Evolutionary conservation across 768 basidiomycete species (phyloP), one percentile per base, ranked within the genome.

Genomic region (Kwoniella dendrophila): DNA sequence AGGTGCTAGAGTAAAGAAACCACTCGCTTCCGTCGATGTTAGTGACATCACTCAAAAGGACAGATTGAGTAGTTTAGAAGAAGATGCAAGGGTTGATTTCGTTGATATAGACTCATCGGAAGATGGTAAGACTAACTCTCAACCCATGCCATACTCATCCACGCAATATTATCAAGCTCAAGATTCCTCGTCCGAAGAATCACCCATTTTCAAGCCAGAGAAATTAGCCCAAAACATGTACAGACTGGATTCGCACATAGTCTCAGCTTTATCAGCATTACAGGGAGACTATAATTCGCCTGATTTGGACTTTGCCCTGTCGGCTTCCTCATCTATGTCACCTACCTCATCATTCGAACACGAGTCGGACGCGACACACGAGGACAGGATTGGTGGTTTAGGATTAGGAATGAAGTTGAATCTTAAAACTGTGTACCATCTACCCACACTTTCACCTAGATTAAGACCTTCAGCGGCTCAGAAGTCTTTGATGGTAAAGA

Each of bases 231-330:
- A 41, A 16, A 22, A 38, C 2, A 41, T 69, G 56, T 73, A 55
- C 53, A 58, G 67, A 11, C 59, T 73, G 2, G 68, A 70, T 36
- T 68, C 69, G 20, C 66, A 64, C 14, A 44, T 73, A 44, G 54
- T 73, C 41, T 59, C 60, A 2, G 71, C 67, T 5, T 58, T 73
- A 7, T 27, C 43, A 24, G 61, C 54, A 5, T 33, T 67, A 2
- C 53, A 68, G 40, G 64, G 55, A 7, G 36, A 43, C 2, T 62
- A 56, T 30, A 64, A 53, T 29, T 64, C 69, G 1, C 69, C 71
- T 16, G 62, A 66, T 8, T 50, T 70, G 40, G 71, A 70, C 41
- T 43, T 44, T 1, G 63, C 61, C 4, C 59, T 72, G 4, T 20
- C 50, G 0, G 16, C 33, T 40, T 51, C 29, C 10, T 26, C 49